Conservation (phyloP, 2,329 filamentous ascomycete genomes). For the Sarocladium strictum region DNA sequence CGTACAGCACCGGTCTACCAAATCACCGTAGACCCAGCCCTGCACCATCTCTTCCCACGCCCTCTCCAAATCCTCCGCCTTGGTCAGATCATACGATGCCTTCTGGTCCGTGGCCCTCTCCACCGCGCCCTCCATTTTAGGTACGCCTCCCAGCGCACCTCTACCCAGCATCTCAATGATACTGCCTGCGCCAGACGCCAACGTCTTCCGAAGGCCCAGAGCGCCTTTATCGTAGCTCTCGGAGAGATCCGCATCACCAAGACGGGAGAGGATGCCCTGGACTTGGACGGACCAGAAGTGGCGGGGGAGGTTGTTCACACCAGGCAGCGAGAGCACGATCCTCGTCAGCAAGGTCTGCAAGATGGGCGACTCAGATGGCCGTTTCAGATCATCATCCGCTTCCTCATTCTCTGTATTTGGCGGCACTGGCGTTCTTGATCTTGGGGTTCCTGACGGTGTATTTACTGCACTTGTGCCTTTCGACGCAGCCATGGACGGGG, state of each 20-base stretch:
- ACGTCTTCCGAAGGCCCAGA: conserved; percentile 66
- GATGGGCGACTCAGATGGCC: conserved; percentile 51
- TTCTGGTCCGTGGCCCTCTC: conserved; percentile 13
- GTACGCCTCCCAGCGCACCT: conserved; percentile 55
- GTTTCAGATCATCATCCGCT: conserved; percentile 14
- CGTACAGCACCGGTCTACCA: conserved; percentile 60
- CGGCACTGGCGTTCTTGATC: conserved; percentile 19
- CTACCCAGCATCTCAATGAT: conserved; percentile 64
- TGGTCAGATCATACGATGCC: conserved; percentile 48
- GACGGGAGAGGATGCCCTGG: conserved; percentile 51
- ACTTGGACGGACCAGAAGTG: conserved; percentile 62
- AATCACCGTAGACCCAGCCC: conserved; percentile 59
- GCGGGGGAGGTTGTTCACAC: conserved; percentile 53
- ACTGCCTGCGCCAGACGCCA: conserved; percentile 65
- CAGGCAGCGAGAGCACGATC: conserved; percentile 61
- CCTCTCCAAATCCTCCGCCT: conserved; percentile 52
- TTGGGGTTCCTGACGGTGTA: conserved; percentile 22
- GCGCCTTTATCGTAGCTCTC: conserved; percentile 79
- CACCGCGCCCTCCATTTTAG: conserved; percentile 12
- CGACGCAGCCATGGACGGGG: background rate
- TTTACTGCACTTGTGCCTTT: background rate
- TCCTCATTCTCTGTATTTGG: conserved; percentile 18
- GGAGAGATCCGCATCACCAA: conserved; percentile 64
- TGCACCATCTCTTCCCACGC: conserved; percentile 65
- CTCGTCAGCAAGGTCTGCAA: conserved; percentile 62